These are phyloP conservation scores for Aureobasidium uvarum DNA, from an alignment of 2,329 filamentous ascomycete genomes.

Conservation along the genomic window DNA sequence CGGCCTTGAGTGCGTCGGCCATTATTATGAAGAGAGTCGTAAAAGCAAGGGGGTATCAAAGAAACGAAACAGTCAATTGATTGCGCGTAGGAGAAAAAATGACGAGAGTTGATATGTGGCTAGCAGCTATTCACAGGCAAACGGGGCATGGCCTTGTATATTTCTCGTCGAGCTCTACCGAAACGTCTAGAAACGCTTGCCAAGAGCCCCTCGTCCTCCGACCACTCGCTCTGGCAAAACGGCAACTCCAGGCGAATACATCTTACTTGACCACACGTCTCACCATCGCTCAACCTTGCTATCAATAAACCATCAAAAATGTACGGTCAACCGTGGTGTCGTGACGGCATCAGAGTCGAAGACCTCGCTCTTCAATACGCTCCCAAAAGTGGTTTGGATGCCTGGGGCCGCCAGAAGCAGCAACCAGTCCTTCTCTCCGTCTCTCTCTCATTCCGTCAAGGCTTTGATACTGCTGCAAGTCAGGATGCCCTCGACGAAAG, in stretches of 20 bases:
- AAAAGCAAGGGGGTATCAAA: slow-evolving; percentile 22
- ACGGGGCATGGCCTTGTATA: neutral
- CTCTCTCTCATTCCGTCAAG: slow-evolving; percentile 55
- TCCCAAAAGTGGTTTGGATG: slow-evolving; percentile 58
- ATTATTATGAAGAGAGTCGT: slow-evolving; percentile 35
- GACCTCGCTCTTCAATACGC: slow-evolving; percentile 58
- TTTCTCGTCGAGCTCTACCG: slow-evolving; percentile 10
- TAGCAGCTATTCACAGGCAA: neutral
- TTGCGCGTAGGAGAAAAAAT: neutral
- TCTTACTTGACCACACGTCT: neutral
- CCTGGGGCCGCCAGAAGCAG: slow-evolving; percentile 63
- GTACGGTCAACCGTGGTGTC: slow-evolving; percentile 27
- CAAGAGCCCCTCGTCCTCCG: neutral
- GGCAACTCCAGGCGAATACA: neutral
- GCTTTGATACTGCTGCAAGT: slow-evolving; percentile 58
- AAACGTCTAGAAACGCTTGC: neutral
- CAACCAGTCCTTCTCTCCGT: slow-evolving; percentile 65
- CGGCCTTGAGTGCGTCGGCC: slow-evolving; percentile 85
- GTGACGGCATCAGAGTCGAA: slow-evolving; percentile 54
- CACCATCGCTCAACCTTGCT: neutral
- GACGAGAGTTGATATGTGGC: neutral
- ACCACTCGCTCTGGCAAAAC: neutral
- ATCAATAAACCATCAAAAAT: neutral
- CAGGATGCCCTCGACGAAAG: slow-evolving; percentile 63
- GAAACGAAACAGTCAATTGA: slow-evolving; percentile 19